Evolutionary conservation across 225 moss, liverwort and hornwort species (phyloP).

Genomic region (Lunularia cruciata): DNA sequence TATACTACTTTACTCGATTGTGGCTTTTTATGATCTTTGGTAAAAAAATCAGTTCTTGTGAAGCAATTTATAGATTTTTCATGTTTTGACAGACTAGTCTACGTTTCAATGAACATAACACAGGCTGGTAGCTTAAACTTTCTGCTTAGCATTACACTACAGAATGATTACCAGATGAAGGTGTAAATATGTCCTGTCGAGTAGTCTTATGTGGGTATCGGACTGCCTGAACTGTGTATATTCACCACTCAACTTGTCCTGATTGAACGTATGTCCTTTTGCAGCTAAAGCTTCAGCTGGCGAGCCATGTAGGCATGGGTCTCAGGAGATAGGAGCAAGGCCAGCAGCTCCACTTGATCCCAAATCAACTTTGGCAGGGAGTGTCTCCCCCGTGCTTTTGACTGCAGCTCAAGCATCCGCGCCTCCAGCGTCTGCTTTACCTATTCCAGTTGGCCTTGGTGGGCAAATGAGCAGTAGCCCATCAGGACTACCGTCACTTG

Average conservation of each 20-base stretch:
- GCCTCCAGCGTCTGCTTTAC: conserved; percentile 55
- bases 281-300: conserved; percentile 44
- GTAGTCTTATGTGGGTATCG: no score
- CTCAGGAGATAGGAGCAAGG: conserved; percentile 45
- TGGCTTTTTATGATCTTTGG: no score
- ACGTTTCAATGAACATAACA: no score
- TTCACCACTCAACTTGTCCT: not conserved
- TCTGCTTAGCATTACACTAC: no score
- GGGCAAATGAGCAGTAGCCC: conserved; percentile 22
- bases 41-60: no score
- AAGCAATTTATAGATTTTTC: not conserved
- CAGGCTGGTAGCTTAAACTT: no score
- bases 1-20: no score
- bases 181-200: no score
- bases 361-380: conserved; percentile 37
- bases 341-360: conserved; percentile 33
- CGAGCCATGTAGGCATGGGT: conserved; percentile 43
- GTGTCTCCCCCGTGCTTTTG: conserved; percentile 39
- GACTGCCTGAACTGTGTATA: not conserved
- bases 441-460: conserved; percentile 36
- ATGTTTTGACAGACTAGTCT: not conserved
- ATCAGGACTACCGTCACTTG: not conserved
- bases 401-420: conserved; percentile 53
- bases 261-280: not conserved
- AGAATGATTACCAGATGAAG: no score